phyloP scores from a whole-genome alignment of 495 filamentous ascomycete genomes.

The Durotheca rogersii region DNA sequence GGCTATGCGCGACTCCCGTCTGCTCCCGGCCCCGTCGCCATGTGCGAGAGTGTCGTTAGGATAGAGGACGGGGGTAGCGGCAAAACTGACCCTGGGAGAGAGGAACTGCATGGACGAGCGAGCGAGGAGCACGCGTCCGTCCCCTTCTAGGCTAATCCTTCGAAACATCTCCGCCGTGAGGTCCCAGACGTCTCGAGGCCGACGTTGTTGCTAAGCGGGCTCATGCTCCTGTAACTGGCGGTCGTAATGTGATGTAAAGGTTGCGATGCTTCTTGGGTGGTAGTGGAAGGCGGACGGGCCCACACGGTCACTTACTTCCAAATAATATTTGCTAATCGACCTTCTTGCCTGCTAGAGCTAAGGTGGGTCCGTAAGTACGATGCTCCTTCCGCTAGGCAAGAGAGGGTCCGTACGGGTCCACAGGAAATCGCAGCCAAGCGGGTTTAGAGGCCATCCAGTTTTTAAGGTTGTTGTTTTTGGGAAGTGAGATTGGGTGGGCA shows the following conservation, averaged over 20 bases:
- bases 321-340: no score
- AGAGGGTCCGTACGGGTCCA: neutral
- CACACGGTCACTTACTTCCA: conserved; percentile 3
- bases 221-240: neutral
- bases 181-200: conserved; percentile 11
- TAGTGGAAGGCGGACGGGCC: conserved; percentile 19
- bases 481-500: no score
- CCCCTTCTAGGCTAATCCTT: conserved; percentile 31
- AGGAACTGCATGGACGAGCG: conserved; percentile 22
- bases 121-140: conserved; percentile 5
- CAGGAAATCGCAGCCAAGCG: no score
- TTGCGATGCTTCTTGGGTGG: conserved; percentile 19
- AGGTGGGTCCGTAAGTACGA: conserved; percentile 2
- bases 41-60: conserved; percentile 26
- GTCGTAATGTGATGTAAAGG: conserved; percentile 7
- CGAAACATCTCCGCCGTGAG: conserved; percentile 2
- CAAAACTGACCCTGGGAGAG: conserved; percentile 23
- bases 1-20: conserved; percentile 5
- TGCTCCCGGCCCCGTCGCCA: conserved; percentile 25
- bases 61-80: conserved; percentile 20
- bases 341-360: no score
- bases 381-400: conserved; percentile 10
- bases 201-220: conserved; percentile 11
- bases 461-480: no score
- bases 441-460: no score